Evolutionary conservation across 1,284 basidiomycete genomes (phyloP), one percentile per base, ranked within the genome.

Genomic region (Athelia psychrophila): DNA sequence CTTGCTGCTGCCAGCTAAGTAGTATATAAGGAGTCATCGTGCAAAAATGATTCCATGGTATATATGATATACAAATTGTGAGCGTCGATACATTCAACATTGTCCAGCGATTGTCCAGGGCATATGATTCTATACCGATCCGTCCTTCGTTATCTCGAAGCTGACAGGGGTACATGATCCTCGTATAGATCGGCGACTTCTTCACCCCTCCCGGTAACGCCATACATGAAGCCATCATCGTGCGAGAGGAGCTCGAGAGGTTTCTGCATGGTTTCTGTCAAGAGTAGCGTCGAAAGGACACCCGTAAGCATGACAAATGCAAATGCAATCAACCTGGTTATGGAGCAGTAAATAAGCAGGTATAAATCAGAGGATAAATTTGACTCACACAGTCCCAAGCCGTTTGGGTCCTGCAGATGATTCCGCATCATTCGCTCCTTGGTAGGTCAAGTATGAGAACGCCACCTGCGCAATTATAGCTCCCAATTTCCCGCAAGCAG

Each of bases 241-340:
- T 83, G 80, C 2, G 86, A 88, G 13, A 86, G 71, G 12, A 87
- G 84, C 69, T 93, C 89, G 46, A 92, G 76, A 13, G 80, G 72
- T 62, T 70, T 74, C 44, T 74, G 74, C 70, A 83, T 92, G 35
- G 91, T 92, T 74, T 93, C 91, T 35, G 87, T 84, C 18, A 91
- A 67, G 36, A 92, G 76, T 46, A 91, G 71, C 1, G 88, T 91
- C 5, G 90, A 86, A 71, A 84, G 77, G 59, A 91, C 77, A 57
- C 90, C 90, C 0, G 86, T 88, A 54, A 91, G 72, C 86, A 91
- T 91, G 80, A 91, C 91, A 53, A 88, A 68, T 2, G 86, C 84
- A 54, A 88, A 87, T 56, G 88, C 81, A 3, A 47, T 44, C 10
- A 27, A 40, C 44, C 52, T 30, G 45, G 24, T 10, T 52, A 51